Evolutionary conservation across 148 eudicot species (phyloP).

Genomic region (Nepenthes mirabilis): DNA sequence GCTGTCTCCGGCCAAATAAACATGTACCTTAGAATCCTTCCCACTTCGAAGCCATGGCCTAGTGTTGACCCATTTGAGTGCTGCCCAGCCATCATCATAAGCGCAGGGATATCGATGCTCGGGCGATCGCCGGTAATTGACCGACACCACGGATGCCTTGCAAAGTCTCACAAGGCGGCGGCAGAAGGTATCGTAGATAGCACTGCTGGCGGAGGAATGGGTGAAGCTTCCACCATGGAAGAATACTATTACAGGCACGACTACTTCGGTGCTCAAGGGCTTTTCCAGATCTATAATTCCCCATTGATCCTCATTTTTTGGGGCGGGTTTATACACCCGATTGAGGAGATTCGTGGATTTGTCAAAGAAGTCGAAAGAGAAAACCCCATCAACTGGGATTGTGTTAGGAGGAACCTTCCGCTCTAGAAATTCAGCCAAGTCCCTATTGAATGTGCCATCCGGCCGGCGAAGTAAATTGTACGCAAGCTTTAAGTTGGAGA

Average conservation of each 20-base stretch:
- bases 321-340: not conserved
- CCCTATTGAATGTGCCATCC: not conserved
- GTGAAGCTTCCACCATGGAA: conserved; percentile 2
- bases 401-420: not conserved
- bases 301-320: not conserved
- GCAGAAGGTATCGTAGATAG: not conserved
- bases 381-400: not conserved
- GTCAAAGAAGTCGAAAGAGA: not conserved
- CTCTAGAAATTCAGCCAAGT: not conserved
- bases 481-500: not conserved
- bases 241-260: not conserved
- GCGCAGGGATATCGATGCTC: conserved; percentile 1
- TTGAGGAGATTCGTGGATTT: not conserved
- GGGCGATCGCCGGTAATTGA: not conserved
- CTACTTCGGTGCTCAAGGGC: not conserved
- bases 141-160: not conserved
- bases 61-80: not conserved
- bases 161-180: not conserved
- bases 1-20: not conserved
- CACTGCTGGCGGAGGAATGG: not conserved
- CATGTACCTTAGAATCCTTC: not conserved
- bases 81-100: conserved; percentile 1
- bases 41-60: not conserved
- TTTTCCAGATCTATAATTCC: not conserved
- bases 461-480: not conserved